Base-by-base conservation (phyloP, 2,329 filamentous ascomycete species). In the Dactylonectria estremocensis region DNA sequence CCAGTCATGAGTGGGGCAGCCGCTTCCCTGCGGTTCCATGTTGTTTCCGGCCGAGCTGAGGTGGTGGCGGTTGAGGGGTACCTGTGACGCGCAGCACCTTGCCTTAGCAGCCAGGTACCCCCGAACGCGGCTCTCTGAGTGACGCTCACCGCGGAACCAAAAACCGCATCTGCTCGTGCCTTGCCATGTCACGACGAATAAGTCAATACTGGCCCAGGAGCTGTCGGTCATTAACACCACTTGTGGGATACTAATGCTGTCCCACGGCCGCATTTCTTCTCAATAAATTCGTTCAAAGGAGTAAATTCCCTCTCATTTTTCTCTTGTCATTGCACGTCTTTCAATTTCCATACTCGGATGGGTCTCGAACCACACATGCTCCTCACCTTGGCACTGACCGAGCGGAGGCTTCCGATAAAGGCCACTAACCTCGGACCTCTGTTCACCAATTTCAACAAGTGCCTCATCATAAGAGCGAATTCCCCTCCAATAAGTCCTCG, bases 71-170 rank as follows among this genome's bases (percentile, higher is more conserved):
- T 43, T 43, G 40, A 43, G 28, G 45, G 28, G 56, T 50, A 59
- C 46, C 31, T 59, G 45, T 59, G 56, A 61, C 58, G 22, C 58
- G 49, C 58, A 35, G 33, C 18, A 31, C 58, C 49, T 28, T 58
- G 49, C 48, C 52, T 54, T 61, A 58, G 40, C 37, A 57, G 46
- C 18, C 50, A 53, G 50, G 50, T 53, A 53, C 50, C 50, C 49
- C 22, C 49, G 16, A 52, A n/a, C 28, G 49, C 49, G 49, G 49
- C 49, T 52, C 24, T 33, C 24, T 16, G 18, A 50, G 24, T 22
- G 8, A 24, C n/a, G n/a, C 49, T 35, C 49, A 35, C 31, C n/a
- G n/a, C n/a, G 31, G 31, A 28, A 13, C 28, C 50, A 53, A 33
- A n/a, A 14, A n/a, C 1, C 48, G 48, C 28, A 35, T 2, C 50